phyloP scores from a whole-genome alignment of 2,329 filamentous ascomycete species.

The Daldinia eschscholtzii region DNA sequence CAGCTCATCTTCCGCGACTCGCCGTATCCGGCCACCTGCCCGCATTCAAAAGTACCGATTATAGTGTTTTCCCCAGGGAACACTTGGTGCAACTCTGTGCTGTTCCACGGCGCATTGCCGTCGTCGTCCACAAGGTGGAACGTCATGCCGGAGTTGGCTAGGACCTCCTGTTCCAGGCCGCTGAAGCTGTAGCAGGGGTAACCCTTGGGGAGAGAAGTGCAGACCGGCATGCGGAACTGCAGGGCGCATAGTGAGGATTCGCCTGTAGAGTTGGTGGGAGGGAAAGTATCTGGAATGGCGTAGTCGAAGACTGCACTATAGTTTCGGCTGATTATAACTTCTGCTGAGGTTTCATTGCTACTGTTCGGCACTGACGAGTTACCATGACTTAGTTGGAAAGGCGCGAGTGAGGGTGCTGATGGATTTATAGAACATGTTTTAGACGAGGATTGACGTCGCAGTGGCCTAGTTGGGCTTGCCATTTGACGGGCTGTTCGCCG shows the following conservation, averaged over 20 bases:
- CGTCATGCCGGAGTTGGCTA: conserved; percentile 50
- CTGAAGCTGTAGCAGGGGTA: conserved; percentile 53
- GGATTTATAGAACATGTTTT: conserved; percentile 42
- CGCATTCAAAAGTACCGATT: conserved; percentile 51
- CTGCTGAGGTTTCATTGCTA: conserved; percentile 36
- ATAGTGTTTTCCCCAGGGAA: conserved; percentile 47
- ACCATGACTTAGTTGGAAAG: conserved; percentile 40
- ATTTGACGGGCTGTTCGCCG: background rate
- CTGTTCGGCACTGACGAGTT: conserved; percentile 35
- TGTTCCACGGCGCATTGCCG: conserved; percentile 46
- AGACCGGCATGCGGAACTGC: conserved; percentile 53
- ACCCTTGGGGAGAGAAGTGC: conserved; percentile 47
- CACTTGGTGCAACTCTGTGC: conserved; percentile 49
- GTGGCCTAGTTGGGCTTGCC: conserved; percentile 7
- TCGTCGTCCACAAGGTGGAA: conserved; percentile 44
- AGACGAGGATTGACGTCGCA: conserved; percentile 25
- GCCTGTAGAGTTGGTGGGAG: conserved; percentile 17
- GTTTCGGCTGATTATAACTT: conserved; percentile 43
- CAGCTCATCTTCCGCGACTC: conserved; percentile 46
- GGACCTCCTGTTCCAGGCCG: conserved; percentile 50
- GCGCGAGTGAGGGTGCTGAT: conserved; percentile 50
- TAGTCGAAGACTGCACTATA: conserved; percentile 48
- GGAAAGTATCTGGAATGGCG: conserved; percentile 44
- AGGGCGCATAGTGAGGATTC: conserved; percentile 47
- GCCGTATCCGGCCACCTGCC: conserved; percentile 21